A percentile compares a stretch with the other conserved stretches of the same genome.
phyloP scores from a whole-genome alignment of 331 rosid genomes.

The Stylosanthes scabra region DNA sequence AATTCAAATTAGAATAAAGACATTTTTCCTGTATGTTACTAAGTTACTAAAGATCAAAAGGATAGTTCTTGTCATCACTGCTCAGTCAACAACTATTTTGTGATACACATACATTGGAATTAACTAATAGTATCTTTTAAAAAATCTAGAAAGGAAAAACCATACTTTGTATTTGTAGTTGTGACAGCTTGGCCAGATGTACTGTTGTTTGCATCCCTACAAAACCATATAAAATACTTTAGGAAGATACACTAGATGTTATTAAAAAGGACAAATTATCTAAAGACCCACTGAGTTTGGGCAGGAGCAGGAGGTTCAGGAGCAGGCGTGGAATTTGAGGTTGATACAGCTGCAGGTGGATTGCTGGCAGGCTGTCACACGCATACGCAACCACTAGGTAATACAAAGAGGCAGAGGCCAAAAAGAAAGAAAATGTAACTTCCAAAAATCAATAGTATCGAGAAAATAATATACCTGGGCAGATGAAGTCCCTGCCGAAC shows the following conservation, averaged over 20 bases:
- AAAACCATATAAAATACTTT: slow-evolving; percentile 9
- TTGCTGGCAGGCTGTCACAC: too few relatives aligned
- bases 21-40: neutral
- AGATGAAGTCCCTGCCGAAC: slow-evolving; percentile 62
- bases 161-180: slow-evolving; percentile 48
- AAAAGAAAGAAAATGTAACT: neutral
- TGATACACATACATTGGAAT: neutral
- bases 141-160: slow-evolving; percentile 24
- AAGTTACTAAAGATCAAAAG: neutral
- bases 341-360: too few relatives aligned
- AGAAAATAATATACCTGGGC: slow-evolving; percentile 55
- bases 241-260: neutral
- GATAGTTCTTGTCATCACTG: neutral
- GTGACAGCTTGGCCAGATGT: slow-evolving; percentile 37
- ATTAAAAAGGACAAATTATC: neutral
- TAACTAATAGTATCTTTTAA: neutral
- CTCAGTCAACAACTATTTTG: neutral
- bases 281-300: slow-evolving; percentile 58
- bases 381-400: too few relatives aligned
- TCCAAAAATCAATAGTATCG: slow-evolving; percentile 19
- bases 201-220: slow-evolving; percentile 42
- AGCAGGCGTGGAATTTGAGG: too few relatives aligned
- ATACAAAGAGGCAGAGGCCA: slow-evolving; percentile 5
- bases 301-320: slow-evolving; percentile 49
- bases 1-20: neutral